Conservation (phyloP, 352 stramenopile species). For the Peronospora farinosa region DNA sequence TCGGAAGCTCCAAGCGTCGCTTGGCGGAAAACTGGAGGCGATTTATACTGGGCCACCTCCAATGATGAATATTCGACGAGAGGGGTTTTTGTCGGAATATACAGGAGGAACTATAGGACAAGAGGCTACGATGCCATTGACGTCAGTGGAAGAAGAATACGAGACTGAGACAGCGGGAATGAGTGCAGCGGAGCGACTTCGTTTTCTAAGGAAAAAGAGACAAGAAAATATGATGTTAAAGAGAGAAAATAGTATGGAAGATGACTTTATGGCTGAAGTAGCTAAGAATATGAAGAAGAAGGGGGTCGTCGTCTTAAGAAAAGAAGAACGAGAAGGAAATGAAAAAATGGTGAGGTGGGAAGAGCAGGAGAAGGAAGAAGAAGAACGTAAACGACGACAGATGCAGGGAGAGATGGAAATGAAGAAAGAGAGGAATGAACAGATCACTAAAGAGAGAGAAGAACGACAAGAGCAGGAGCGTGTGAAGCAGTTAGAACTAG, state of each 20-base stretch:
- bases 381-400: conserved; percentile 33
- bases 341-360: conserved; percentile 26
- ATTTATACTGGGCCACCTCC: conserved; percentile 19
- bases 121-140: conserved; percentile 8
- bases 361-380: conserved; percentile 27
- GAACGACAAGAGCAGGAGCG: conserved; percentile 14
- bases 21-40: conserved; percentile 33
- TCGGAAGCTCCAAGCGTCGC: conserved; percentile 48
- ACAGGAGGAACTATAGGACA: background rate
- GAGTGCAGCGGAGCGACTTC: conserved; percentile 52
- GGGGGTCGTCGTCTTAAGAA: conserved; percentile 14
- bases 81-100: conserved; percentile 3
- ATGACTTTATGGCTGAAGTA: conserved; percentile 68
- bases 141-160: conserved; percentile 38
- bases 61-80: conserved; percentile 28
- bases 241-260: conserved; percentile 35
- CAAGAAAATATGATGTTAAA: conserved; percentile 52
- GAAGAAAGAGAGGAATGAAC: conserved; percentile 16
- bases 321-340: conserved; percentile 9
- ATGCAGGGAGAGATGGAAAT: conserved; percentile 31
- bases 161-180: conserved; percentile 54
- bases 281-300: conserved; percentile 72
- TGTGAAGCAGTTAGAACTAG: conserved; percentile 12
- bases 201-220: conserved; percentile 55
- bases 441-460: conserved; percentile 23